Base-by-base conservation (phyloP, 2,329 filamentous ascomycete genomes). In the Lecanicillium sp. region DNA sequence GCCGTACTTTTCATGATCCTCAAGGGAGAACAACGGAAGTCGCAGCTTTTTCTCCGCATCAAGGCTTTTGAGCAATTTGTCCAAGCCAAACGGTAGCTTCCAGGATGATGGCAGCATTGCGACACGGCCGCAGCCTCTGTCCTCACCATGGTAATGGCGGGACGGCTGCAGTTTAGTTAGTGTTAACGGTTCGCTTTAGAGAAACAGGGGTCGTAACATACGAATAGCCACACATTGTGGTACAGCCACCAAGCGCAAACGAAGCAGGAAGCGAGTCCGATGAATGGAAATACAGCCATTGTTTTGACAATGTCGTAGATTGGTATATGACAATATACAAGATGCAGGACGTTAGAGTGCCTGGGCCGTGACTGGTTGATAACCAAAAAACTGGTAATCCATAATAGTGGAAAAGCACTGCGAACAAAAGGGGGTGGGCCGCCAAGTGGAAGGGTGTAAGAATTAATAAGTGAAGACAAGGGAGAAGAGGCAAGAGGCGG, bases 51-150 rank as follows among this genome's bases (percentile, higher is more conserved):
- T 46, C 9, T 46, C 44, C 4, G 44, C 44, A 29, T 39, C 24
- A 10, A 39, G 35, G 12, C 11, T 30, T 30, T 46, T 39, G 11
- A 46, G 33, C 20, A 49, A 24, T 8, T 49, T 49, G 40, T 40
- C 47, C 5, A 49, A 11, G 17, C 47, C 47, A 19, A 49, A 49
- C 6, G 47, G 47, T 2, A 44, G 40, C 24, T 33, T 44, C 47
- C 33, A 49, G 6, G 23, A 30, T 11, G 47, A 40, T 4, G 19
- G 32, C 6, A 49, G 47, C 33, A 49, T 49, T 3, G 17, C 30
- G 7, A 49, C 29, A n/a, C 47, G 47, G 11, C 47, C 47, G 20
- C 44, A 46, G 12, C 44, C 44, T 38, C 35, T 20, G 26, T 39
- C 33, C 26, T 46, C 44, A 1, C 44, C 44, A 33, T 46, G 44